Evolutionary conservation across 257 asterid species (phyloP).

Genomic region (Solanum pinnatisectum): DNA sequence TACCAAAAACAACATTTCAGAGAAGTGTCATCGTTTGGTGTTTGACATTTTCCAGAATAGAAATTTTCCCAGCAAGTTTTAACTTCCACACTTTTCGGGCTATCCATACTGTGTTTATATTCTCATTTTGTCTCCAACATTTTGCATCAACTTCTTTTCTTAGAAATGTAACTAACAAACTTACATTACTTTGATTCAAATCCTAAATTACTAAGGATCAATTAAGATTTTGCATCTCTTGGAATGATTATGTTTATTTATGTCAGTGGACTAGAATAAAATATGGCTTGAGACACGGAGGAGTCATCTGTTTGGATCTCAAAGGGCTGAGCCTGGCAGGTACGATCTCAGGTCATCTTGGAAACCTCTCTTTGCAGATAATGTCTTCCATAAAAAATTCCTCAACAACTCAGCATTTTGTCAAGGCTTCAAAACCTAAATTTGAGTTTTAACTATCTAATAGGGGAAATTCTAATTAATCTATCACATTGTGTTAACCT

Average conservation of each 20-base stretch:
- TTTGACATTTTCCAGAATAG: constrained; percentile 9
- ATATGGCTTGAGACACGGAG: constrained; percentile 6
- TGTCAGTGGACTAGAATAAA: constrained; percentile 30
- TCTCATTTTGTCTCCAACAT: constrained; percentile 7
- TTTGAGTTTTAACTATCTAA: constrained; percentile 22
- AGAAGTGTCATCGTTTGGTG: not conserved
- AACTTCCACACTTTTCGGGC: not conserved
- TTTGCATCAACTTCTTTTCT: not conserved
- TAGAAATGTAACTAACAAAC: constrained; percentile 17
- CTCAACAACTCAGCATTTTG: constrained; percentile 24
- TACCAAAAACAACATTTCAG: not conserved
- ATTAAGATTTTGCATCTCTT: constrained; percentile 12
- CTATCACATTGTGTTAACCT: constrained; percentile 21
- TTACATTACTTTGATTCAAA: constrained; percentile 36
- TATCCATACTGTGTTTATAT: not conserved
- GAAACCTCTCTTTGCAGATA: constrained; percentile 32
- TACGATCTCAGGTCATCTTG: constrained; percentile 19
- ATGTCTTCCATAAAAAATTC: constrained; percentile 23
- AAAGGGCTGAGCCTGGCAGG: no score
- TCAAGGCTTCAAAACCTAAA: constrained; percentile 21
- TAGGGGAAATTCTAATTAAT: constrained; percentile 20
- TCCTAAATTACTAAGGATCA: constrained; percentile 31
- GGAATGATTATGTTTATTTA: constrained; percentile 24
- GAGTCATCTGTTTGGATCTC: constrained; percentile 3
- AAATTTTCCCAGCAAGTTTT: not conserved